phyloP scores from a whole-genome alignment of 345 rosid genomes.

The Hypericum androsaemum region DNA sequence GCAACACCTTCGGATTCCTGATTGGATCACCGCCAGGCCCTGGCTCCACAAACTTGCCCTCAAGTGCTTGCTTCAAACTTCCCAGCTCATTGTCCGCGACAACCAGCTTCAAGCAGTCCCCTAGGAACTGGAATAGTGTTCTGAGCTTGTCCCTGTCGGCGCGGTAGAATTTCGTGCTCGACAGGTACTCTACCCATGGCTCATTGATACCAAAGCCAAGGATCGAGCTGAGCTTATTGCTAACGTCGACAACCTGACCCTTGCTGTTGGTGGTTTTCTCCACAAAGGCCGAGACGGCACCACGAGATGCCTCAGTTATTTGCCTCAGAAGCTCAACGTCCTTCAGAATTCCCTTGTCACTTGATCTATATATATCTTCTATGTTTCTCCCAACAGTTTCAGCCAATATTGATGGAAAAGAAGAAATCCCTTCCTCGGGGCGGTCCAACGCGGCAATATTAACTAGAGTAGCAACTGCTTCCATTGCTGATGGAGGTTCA shows the following conservation, averaged over 20 bases:
- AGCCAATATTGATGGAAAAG: slow-evolving; percentile 76
- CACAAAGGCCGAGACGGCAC: slow-evolving; percentile 72
- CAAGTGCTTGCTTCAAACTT: slow-evolving; percentile 84
- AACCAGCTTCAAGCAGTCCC: slow-evolving; percentile 76
- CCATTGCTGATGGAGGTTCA: slow-evolving; percentile 97
- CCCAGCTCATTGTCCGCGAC: slow-evolving; percentile 96
- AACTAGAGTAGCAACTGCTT: slow-evolving; percentile 91
- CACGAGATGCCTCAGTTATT: slow-evolving; percentile 91
- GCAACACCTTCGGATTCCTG: slow-evolving; percentile 93
- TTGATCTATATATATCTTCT: slow-evolving; percentile 80
- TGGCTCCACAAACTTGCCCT: slow-evolving; percentile 89
- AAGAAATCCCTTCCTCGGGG: slow-evolving; percentile 63
- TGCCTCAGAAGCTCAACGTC: slow-evolving; percentile 97
- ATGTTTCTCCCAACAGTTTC: slow-evolving; percentile 68
- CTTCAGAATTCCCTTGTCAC: slow-evolving; percentile 74
- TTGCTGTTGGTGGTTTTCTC: slow-evolving; percentile 64
- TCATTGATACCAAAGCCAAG: slow-evolving; percentile 95
- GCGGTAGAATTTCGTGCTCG: slow-evolving; percentile 75
- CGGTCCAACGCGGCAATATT: slow-evolving; percentile 93
- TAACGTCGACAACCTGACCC: slow-evolving; percentile 85
- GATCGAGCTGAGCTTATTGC: slow-evolving; percentile 60
- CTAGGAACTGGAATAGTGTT: slow-evolving; percentile 62
- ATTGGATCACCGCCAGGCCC: slow-evolving; percentile 99
- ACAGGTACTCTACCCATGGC: slow-evolving; percentile 87
- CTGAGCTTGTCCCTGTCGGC: slow-evolving; percentile 85